phyloP scores from a whole-genome alignment of 1,139 yeast genomes.

The Candida sanyaensis region DNA sequence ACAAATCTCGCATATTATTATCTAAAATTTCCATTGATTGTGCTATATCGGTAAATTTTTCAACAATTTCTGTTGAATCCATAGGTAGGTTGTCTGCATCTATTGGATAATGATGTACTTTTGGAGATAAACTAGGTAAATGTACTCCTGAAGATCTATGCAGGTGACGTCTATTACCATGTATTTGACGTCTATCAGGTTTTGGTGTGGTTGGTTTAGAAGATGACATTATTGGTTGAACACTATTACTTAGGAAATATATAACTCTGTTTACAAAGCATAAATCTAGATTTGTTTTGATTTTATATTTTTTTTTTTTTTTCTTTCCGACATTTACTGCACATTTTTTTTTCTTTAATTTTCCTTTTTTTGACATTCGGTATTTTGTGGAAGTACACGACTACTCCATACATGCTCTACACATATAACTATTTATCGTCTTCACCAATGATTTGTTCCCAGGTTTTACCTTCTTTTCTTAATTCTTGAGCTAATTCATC shows the following conservation, averaged over 20 bases:
- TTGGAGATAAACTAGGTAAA: constrained; percentile 43
- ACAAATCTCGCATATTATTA: constrained; percentile 46
- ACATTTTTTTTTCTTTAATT: neutral
- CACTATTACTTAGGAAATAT: neutral
- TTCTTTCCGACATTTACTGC: neutral
- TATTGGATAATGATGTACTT: constrained; percentile 39
- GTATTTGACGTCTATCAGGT: constrained; percentile 7
- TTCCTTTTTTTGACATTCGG: neutral
- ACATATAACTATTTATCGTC: constrained; percentile 33
- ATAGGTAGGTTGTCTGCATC: constrained; percentile 43
- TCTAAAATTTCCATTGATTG: constrained; percentile 55
- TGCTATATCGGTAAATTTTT: constrained; percentile 43
- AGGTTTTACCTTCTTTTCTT: constrained; percentile 73
- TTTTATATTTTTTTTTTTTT: neutral
- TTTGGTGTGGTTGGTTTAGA: constrained; percentile 25
- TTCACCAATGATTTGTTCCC: constrained; percentile 74
- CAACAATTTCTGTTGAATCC: constrained; percentile 32
- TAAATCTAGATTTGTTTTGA: constrained; percentile 2
- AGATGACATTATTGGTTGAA: constrained; percentile 11
- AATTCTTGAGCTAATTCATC: constrained; percentile 72
- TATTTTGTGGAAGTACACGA: neutral
- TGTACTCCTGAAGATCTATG: constrained; percentile 45
- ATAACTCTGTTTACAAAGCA: neutral
- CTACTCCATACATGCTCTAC: neutral
- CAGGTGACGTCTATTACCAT: constrained; percentile 26